Evolutionary conservation across 176 grass and related monocot genomes (phyloP), one percentile per base, ranked within the genome.

Genomic region (Otatea glauca): DNA sequence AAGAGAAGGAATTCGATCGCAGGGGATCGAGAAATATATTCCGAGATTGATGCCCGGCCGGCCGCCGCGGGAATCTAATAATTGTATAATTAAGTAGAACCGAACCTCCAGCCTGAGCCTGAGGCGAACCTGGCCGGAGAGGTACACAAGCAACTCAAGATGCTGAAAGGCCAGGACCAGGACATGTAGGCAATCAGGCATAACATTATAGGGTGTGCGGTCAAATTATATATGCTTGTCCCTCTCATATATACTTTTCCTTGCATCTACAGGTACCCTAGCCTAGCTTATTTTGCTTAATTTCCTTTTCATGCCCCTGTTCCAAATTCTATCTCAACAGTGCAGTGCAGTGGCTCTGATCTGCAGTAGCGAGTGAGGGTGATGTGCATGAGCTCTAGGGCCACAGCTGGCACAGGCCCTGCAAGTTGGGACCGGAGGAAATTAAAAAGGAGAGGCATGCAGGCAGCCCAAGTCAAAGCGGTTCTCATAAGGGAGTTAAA

Each of bases 371-470:
- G 76, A 21, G 35, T 34, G 43, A 29, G 83, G 62, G 62, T 90
- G 88, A 80, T 69, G 55, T 65, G 69, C 38, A 66, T 21, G 42
- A 45, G 29, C 70, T 35, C 29, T 67, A 63, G 64, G 47, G 54
- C 53, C 53, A 54, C 51, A 20, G 0, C 17, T 54, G 51, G 51
- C 2, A 2, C 51, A 54, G 17, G 51, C 18, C 75, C 74, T 81
- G 88, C 88, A 70, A 86, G 29, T 90, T 86, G 76, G 69, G 81
- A n/a, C n/a, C n/a, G 18, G 50, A 65, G 7, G 47, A 78, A 20
- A 47, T 32, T 16, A n/a, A 78, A 53, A 24, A 86, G 51, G 50
- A 61, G 53, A 21, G 64, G 58, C 38, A 3, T 3, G 34, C 34
- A 0, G 5, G 38, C 38, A 39, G 1, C 70, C 27, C 39, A 81